phyloP scores from a whole-genome alignment of 768 basidiomycete genomes.

The Agaricus sinodeliciosus region DNA sequence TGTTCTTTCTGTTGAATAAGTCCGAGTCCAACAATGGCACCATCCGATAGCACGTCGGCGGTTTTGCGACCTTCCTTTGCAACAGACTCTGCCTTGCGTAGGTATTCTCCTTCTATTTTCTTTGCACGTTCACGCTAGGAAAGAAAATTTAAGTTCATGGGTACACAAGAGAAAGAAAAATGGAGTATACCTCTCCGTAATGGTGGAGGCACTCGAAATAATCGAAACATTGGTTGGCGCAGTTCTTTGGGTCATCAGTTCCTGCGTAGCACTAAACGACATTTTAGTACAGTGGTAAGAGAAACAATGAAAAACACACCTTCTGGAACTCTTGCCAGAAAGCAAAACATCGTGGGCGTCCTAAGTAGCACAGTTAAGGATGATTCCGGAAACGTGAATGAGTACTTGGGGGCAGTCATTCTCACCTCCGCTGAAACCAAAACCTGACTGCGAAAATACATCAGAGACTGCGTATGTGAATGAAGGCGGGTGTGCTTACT shows the following conservation, averaged over 20 bases:
- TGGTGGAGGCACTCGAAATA: constrained; percentile 91
- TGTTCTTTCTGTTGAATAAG: constrained; percentile 52
- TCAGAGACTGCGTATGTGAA: not conserved
- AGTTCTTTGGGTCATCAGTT: constrained; percentile 69
- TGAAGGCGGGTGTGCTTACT: constrained; percentile 8
- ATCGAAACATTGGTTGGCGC: constrained; percentile 68
- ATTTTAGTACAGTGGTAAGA: not conserved
- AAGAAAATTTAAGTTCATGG: not conserved
- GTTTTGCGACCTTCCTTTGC: constrained; percentile 66
- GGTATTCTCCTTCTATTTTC: constrained; percentile 63
- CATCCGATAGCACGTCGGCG: constrained; percentile 65
- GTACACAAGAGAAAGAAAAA: not conserved
- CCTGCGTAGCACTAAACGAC: constrained; percentile 71
- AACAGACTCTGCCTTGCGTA: constrained; percentile 57
- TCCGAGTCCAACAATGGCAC: constrained; percentile 70
- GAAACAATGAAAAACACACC: constrained; percentile 25
- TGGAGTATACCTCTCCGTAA: constrained; percentile 68
- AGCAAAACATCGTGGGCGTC: constrained; percentile 79
- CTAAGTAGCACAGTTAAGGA: constrained; percentile 28
- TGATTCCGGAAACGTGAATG: not conserved
- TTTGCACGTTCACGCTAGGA: constrained; percentile 48
- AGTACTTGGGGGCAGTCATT: not conserved
- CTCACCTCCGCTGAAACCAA: constrained; percentile 38
- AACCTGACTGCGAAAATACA: constrained; percentile 33
- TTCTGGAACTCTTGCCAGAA: constrained; percentile 91